phyloP scores from a whole-genome alignment of 805 yeast genomes.

The Tetrapisispora pingtungensis region DNA sequence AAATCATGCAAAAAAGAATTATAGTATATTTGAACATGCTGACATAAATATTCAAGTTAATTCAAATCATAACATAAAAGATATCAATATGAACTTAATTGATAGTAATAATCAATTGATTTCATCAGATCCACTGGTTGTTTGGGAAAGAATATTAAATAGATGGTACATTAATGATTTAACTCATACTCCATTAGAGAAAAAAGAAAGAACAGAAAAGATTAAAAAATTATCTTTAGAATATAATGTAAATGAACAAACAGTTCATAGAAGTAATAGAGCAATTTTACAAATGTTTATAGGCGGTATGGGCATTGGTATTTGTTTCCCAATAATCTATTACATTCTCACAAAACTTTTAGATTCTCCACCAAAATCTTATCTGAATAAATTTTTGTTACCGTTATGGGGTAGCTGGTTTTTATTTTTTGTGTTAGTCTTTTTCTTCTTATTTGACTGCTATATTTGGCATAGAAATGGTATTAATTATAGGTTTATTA shows the following conservation, averaged over 20 bases:
- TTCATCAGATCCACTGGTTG: conserved; percentile 20
- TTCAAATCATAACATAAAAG: conserved; percentile 9
- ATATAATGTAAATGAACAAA: conserved; percentile 24
- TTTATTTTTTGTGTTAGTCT: conserved; percentile 44
- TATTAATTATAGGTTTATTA: conserved; percentile 84
- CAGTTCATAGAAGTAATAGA: conserved; percentile 27
- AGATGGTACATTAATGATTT: conserved; percentile 34
- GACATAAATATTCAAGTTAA: conserved; percentile 14
- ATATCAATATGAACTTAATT: conserved; percentile 5
- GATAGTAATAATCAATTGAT: conserved; percentile 1
- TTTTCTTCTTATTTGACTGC: conserved; percentile 61
- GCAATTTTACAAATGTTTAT: conserved; percentile 36
- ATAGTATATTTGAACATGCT: conserved; percentile 19
- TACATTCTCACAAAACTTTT: background rate
- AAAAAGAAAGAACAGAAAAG: conserved; percentile 20
- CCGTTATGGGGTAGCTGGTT: conserved; percentile 94
- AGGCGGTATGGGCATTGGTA: conserved; percentile 47
- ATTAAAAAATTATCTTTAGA: conserved; percentile 23
- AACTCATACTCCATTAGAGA: conserved; percentile 19
- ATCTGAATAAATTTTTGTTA: conserved; percentile 36
- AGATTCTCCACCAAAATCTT: background rate
- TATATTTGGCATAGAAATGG: conserved; percentile 62
- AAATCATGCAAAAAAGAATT: conserved; percentile 18
- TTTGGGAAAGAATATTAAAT: conserved; percentile 27
- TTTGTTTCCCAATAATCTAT: conserved; percentile 62